Percentiles rank a stretch among this genome's conserved stretches.
phyloP scores from a whole-genome alignment of 345 rosid genomes.

The Gossypium sturtianum region DNA sequence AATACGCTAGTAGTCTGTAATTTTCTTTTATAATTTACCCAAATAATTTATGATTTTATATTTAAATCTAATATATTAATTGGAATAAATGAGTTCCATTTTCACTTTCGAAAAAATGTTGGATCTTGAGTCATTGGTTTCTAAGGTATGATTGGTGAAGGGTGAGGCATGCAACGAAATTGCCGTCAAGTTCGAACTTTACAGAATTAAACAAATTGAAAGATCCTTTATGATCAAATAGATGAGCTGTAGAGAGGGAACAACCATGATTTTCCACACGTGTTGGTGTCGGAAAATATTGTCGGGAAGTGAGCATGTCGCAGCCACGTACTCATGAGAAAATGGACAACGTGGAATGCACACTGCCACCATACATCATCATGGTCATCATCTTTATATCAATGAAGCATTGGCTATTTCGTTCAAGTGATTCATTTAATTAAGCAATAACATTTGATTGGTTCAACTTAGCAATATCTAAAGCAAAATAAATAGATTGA shows the following conservation, averaged over 20 bases:
- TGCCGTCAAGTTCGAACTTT: neutral
- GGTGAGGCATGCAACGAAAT: neutral
- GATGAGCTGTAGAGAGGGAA: constrained; percentile 9
- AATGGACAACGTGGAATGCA: constrained; percentile 1
- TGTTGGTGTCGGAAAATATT: constrained; percentile 27
- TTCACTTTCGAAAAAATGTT: neutral
- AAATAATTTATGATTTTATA: too few relatives aligned
- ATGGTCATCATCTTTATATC: neutral
- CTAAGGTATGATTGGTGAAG: neutral
- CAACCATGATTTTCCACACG: constrained; percentile 18
- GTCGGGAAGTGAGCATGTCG: constrained; percentile 21
- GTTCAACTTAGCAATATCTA: too few relatives aligned
- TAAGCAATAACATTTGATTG: too few relatives aligned
- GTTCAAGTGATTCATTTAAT: too few relatives aligned
- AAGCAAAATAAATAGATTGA: too few relatives aligned
- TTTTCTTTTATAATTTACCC: too few relatives aligned
- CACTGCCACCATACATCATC: neutral
- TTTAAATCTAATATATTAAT: too few relatives aligned
- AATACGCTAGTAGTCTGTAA: too few relatives aligned
- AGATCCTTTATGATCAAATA: neutral
- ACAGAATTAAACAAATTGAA: neutral
- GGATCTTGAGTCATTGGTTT: neutral
- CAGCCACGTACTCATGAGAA: constrained; percentile 9
- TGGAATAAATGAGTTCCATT: too few relatives aligned
- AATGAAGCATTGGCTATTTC: too few relatives aligned